Evolutionary conservation across 345 rosid species (phyloP), one percentile per base, ranked within the genome.

Genomic region (Eucalyptus curtisii): DNA sequence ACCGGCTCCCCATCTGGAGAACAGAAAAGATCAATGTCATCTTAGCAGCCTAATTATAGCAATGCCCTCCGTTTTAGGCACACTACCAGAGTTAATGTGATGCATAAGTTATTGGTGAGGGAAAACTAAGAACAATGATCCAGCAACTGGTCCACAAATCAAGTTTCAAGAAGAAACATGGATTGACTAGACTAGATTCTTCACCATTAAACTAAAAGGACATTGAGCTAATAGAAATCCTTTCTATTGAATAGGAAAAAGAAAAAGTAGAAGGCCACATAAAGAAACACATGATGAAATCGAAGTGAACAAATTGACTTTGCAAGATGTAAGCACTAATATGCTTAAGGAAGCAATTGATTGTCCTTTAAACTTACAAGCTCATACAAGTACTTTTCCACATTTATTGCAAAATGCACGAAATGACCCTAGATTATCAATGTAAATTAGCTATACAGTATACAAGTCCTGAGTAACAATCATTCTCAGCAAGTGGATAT

Each of bases 1-100:
- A 90, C 92, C 96, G 95, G 88, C 99, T 96, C 20, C 99, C 99
- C 95, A 97, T 95, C 99, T 97, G 95, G 86, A 88, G 59, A 61
- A 22, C 88, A 31, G 13, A 87, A 53, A 66, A 25, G 13, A 27
- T 22, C 24, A 57, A 89, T 30, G 47, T 17, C 55, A 87, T 82
- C 71, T 66, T 66, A 57, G 53, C 16, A 80, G 45, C 87, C 22
- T 49, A 86, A 19, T 24, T 10, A n/a, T 86, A 31, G 82, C 82
- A 71, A 71, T 37, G 45, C 82, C 45, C 82, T 71, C 82, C 27
- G 27, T 37, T 71, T 71, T 37, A 37, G 40, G 82, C 27, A 71
- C 82, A 71, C 82, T 71, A 71, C 45, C 45, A 3, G 45, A 37
- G 22, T 71, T 37, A 71, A 71, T 71, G 27, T 37, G 81, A 71